These are phyloP conservation scores for Solanum hybrid DNA, from an alignment of 305 asterid species.

Conservation along the genomic window DNA sequence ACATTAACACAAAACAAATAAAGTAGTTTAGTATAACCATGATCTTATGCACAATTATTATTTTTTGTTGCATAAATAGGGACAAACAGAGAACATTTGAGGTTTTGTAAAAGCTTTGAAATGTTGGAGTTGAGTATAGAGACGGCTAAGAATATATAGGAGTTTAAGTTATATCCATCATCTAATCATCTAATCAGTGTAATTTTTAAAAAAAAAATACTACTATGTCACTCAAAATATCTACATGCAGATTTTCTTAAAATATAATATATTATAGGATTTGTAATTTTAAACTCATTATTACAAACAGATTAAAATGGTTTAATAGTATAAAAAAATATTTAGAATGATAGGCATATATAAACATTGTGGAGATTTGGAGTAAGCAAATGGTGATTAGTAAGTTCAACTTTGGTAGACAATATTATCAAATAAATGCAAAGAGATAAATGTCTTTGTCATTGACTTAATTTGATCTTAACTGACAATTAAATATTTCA, in stretches of 20 bases:
- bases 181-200: no score
- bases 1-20: conserved; percentile 7
- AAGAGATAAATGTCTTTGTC: background rate
- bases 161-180: background rate
- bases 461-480: background rate
- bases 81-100: background rate
- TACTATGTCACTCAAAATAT: background rate
- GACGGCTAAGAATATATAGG: background rate
- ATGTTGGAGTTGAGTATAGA: background rate
- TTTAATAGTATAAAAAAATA: no score
- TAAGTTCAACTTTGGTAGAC: background rate
- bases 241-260: background rate
- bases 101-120: background rate
- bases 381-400: background rate
- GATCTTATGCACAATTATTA: background rate
- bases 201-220: no score
- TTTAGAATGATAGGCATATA: background rate
- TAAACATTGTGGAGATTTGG: background rate
- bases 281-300: no score
- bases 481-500: background rate
- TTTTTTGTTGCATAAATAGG: background rate
- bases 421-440: background rate
- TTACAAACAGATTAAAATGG: no score
- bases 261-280: no score
- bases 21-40: background rate